Percentiles rank a stretch among this genome's conserved stretches.
These are phyloP conservation scores for Cordia subcordata DNA, from an alignment of 257 asterid species.

Conservation along the genomic window DNA sequence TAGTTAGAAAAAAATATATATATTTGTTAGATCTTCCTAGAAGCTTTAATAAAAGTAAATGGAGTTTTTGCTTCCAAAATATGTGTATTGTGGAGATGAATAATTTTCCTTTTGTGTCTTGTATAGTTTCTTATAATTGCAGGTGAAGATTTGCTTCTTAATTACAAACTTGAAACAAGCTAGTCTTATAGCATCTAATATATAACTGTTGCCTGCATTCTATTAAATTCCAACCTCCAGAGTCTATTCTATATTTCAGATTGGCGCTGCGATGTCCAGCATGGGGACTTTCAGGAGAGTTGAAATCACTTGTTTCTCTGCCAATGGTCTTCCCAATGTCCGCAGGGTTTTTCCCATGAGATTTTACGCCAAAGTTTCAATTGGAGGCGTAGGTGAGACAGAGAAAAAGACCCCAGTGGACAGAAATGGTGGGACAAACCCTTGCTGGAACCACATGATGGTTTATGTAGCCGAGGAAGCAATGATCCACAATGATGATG, in stretches of 20 bases:
- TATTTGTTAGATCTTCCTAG: too few species aligned
- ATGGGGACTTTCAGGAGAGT: constrained; percentile 2
- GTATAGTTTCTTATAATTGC: too few species aligned
- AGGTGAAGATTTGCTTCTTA: too few species aligned
- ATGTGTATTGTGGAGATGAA: too few species aligned
- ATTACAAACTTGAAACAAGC: too few species aligned
- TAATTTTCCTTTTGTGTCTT: too few species aligned
- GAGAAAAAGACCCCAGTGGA: constrained; percentile 3
- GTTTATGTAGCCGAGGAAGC: not conserved
- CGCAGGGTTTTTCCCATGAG: not conserved
- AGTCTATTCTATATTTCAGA: not conserved
- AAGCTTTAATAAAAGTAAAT: too few species aligned
- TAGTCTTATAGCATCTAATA: too few species aligned
- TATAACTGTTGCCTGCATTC: not conserved
- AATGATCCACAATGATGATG: not conserved
- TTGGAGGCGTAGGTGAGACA: not conserved
- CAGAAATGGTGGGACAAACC: constrained; percentile 1
- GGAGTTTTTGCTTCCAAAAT: too few species aligned
- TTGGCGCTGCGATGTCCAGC: not conserved
- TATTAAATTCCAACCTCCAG: not conserved
- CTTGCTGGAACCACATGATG: not conserved
- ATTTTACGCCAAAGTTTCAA: constrained; percentile 6
- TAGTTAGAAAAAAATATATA: too few species aligned
- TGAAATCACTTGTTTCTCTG: constrained; percentile 11
- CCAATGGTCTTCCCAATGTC: not conserved